A percentile compares a stretch with the other conserved stretches of the same genome.
phyloP scores from a whole-genome alignment of 2,329 filamentous ascomycete genomes.

The Lachnellula occidentalis region DNA sequence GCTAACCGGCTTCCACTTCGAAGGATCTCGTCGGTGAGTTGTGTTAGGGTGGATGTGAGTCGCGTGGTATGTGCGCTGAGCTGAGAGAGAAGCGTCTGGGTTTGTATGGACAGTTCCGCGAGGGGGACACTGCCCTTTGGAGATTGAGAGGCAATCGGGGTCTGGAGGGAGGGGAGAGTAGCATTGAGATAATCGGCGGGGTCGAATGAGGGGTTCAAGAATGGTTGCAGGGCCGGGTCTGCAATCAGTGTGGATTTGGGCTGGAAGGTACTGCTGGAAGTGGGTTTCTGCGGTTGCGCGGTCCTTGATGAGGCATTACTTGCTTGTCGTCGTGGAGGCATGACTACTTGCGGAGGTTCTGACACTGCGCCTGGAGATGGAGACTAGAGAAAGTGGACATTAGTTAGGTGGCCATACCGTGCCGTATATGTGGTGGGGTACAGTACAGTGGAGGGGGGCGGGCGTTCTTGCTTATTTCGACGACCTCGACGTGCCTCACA shows the following conservation, averaged over 20 bases:
- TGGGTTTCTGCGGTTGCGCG: slow-evolving; percentile 8
- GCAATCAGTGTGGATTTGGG: slow-evolving; percentile 54
- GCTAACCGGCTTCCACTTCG: slow-evolving; percentile 81
- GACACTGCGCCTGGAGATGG: background rate
- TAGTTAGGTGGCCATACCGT: background rate
- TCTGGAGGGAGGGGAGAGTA: slow-evolving; percentile 62
- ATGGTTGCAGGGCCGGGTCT: slow-evolving; percentile 69
- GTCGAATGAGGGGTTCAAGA: slow-evolving; percentile 73
- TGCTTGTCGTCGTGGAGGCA: slow-evolving; percentile 21
- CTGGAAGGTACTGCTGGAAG: slow-evolving; percentile 11
- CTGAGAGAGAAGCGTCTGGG: slow-evolving; percentile 79
- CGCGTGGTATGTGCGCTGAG: slow-evolving; percentile 84
- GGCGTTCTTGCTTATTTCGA: background rate
- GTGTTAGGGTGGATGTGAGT: slow-evolving; percentile 73
- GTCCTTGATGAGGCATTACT: slow-evolving; percentile 21
- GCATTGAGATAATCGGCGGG: slow-evolving; percentile 80
- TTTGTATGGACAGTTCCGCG: slow-evolving; percentile 71
- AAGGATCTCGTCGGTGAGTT: slow-evolving; percentile 91
- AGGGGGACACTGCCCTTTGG: slow-evolving; percentile 47
- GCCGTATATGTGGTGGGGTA: background rate
- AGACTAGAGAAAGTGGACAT: background rate
- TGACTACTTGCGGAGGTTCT: background rate
- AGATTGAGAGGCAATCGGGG: slow-evolving; percentile 21
- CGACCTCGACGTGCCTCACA: background rate
- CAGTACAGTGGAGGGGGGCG: background rate